Base-by-base conservation (phyloP, 176 grass and related monocot species). In the Themeda triandra region DNA sequence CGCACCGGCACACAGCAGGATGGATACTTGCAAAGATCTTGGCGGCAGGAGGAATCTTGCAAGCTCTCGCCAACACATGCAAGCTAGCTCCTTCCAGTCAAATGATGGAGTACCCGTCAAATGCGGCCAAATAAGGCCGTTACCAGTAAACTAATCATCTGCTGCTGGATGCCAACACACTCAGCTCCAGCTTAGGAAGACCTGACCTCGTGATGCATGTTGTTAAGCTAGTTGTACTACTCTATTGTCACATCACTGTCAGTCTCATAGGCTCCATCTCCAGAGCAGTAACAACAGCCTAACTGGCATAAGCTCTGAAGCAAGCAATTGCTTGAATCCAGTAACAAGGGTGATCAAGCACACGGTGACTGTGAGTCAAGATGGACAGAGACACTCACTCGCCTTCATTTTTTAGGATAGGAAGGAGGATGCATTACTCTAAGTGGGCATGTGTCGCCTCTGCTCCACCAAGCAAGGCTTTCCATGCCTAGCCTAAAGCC, bases 11-110 rank as follows among this genome's bases (percentile, higher is more conserved):
- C 78, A 53, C 72, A 31, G 81, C 62, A 18, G 46, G 4, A 72
- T 41, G 54, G 76, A 83, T 35, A 24, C 45, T 28, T 69, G 89
- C 84, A 80, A 83, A 87, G 80, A 91, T 73, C 67, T 81, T 31
- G 75, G 80, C 80, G 80, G 89, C 80, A 80, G 80, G 80, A 45
- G 81, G 89, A 84, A 91, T 91, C 89, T 90, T 6, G 29, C 67
- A 77, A 51, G 74, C 84, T 87, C 59, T 84, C 75, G 63, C 40
- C 85, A 36, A 87, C 85, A 84, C 89, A 87, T 84, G 74, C 36
- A 35, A 28, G 74, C 36, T 28, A 28, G 48, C 3, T 18, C 46
- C 67, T 44, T n/a, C 80, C 37, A 53, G 84, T 90, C 84, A 90
- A 87, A 90, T 83, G 71, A 87, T 79, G 71, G 80, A 79, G 29